Conservation (phyloP, 139 green algal genomes). For the Micractinium conductrix region DNA sequence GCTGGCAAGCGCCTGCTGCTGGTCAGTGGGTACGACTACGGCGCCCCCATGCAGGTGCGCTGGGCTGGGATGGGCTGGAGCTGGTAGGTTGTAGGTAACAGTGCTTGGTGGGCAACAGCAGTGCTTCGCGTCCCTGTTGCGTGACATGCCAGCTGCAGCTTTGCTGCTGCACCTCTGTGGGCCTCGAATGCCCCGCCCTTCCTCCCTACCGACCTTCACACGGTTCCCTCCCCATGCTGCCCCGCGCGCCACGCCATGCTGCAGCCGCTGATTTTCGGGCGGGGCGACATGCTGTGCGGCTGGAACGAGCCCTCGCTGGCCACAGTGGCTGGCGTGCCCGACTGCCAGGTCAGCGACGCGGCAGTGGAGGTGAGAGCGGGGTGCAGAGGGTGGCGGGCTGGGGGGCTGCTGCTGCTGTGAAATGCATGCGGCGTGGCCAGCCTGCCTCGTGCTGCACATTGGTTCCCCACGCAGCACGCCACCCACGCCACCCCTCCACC, state of each 20-base stretch:
- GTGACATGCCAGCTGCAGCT: no score
- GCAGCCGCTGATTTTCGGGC: conserved; percentile 55
- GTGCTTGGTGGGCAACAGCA: no score
- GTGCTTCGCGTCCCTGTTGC: no score
- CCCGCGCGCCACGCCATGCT: no score
- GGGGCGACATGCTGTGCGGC: conserved; percentile 49
- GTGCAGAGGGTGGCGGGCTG: no score
- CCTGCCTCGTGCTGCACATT: no score
- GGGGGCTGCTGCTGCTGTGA: not conserved
- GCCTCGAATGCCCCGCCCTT: no score
- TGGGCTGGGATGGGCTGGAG: no score
- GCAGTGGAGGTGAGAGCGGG: conserved; percentile 5
- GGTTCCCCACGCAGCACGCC: not conserved
- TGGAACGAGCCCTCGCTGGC: conserved; percentile 61
- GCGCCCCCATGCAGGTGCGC: conserved; percentile 56
- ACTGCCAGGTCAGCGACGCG: conserved; percentile 28
- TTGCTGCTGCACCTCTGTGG: no score
- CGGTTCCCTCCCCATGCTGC: no score
- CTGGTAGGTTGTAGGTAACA: no score
- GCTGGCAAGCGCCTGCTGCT: conserved; percentile 63
- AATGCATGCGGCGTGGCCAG: not conserved
- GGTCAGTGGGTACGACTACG: conserved; percentile 65
- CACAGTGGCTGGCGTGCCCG: conserved; percentile 35
- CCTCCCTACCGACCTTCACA: no score
- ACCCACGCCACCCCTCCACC: not conserved